Percentiles rank a stretch among this genome's conserved stretches.
Conservation (phyloP, 352 stramenopile genomes). For the Pythium rhizo-oryzae region DNA sequence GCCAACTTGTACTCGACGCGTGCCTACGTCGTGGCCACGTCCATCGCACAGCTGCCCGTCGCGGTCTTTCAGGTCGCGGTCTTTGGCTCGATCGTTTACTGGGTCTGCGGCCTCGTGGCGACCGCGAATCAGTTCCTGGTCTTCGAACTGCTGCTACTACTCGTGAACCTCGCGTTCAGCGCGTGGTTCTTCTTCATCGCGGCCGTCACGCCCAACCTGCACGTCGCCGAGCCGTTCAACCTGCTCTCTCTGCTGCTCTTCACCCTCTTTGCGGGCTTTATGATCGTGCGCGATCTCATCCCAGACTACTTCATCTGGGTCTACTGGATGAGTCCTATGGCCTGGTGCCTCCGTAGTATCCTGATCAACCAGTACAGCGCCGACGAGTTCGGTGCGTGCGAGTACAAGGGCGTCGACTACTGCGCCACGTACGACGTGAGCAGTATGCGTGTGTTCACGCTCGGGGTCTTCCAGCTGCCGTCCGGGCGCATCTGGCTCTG, state of each 20-base stretch:
- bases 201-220: constrained; percentile 39
- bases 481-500: constrained; percentile 44
- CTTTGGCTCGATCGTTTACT: constrained; percentile 91
- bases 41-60: constrained; percentile 55
- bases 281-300: constrained; percentile 56
- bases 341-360: constrained; percentile 53
- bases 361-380: constrained; percentile 58
- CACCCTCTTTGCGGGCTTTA: constrained; percentile 72
- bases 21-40: constrained; percentile 71
- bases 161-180: constrained; percentile 55
- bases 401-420: constrained; percentile 47
- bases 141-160: constrained; percentile 76
- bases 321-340: constrained; percentile 72
- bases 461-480: constrained; percentile 50
- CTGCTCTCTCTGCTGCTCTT: constrained; percentile 62
- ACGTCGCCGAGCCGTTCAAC: constrained; percentile 57
- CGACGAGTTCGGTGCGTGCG: constrained; percentile 37
- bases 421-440: constrained; percentile 23
- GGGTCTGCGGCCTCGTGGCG: constrained; percentile 72
- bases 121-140: constrained; percentile 61
- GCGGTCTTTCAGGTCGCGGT: constrained; percentile 68
- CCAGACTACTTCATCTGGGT: constrained; percentile 63
- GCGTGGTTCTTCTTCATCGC: constrained; percentile 61
- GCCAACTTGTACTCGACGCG: constrained; percentile 86
- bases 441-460: constrained; percentile 53